Evolutionary conservation across 345 rosid species (phyloP).

Genomic region (thale cress (Arabidopsis thaliana)): DNA sequence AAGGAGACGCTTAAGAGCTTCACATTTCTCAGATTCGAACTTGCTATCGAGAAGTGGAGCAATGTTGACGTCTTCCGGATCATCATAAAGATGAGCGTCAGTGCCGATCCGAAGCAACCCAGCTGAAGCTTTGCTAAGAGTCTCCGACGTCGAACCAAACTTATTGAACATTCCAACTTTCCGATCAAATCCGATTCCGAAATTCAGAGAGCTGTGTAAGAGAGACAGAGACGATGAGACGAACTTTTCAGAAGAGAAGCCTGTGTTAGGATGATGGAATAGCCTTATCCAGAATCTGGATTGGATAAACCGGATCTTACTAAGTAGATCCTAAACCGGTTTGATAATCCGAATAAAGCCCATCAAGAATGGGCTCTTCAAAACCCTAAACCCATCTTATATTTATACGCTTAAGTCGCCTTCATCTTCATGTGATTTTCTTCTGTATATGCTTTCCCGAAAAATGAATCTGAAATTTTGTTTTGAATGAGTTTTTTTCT

Average conservation of each 20-base stretch:
- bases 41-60: conserved; percentile 87
- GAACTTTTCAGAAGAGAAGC: conserved; percentile 30
- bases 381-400: conserved; percentile 32
- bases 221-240: conserved; percentile 20
- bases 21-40: conserved; percentile 93
- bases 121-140: conserved; percentile 92
- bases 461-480: neutral
- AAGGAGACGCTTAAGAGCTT: conserved; percentile 94
- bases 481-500: neutral
- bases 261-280: conserved; percentile 32
- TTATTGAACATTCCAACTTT: conserved; percentile 61
- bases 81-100: conserved; percentile 96
- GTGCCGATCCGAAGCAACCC: conserved; percentile 87
- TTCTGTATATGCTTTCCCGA: neutral
- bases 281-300: neutral
- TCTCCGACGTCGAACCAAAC: conserved; percentile 80
- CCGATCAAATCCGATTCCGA: conserved; percentile 38
- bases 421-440: conserved; percentile 17
- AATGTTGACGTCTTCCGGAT: conserved; percentile 90
- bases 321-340: neutral
- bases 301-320: neutral
- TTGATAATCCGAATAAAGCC: conserved; percentile 17
- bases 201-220: neutral
- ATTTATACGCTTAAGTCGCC: neutral
- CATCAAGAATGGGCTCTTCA: conserved; percentile 12